Percentiles rank a stretch among this genome's conserved stretches.
phyloP scores from a whole-genome alignment of 148 eudicot genomes.

The Rhododendron ferrugineum region DNA sequence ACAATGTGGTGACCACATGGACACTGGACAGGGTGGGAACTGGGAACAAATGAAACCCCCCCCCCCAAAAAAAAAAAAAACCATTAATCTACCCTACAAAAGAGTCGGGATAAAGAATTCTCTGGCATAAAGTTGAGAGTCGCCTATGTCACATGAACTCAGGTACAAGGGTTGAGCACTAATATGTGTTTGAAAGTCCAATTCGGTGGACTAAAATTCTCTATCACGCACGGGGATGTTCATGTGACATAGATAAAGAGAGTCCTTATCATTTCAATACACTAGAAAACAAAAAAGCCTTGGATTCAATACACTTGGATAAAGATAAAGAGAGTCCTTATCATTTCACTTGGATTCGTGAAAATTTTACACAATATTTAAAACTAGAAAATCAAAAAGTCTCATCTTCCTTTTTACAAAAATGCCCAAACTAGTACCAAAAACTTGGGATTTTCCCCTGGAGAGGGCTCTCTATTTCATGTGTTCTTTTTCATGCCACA shows the following conservation, averaged over 20 bases:
- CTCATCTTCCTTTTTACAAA: conserved; percentile 78
- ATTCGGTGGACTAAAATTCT: no score
- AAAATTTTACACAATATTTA: conserved; percentile 17
- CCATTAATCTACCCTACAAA: neutral
- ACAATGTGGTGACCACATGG: conserved; percentile 24
- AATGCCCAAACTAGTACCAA: conserved; percentile 32
- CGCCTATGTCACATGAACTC: neutral
- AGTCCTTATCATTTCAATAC: no score
- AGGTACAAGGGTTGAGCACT: neutral
- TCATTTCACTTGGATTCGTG: conserved; percentile 16
- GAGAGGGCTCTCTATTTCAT: conserved; percentile 61
- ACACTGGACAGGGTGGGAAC: conserved; percentile 32
- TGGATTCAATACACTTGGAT: neutral
- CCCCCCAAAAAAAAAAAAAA: neutral
- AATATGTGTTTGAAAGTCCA: neutral
- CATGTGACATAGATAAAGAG: no score
- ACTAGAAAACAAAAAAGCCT: no score
- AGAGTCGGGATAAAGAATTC: neutral
- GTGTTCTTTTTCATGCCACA: conserved; percentile 9
- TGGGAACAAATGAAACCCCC: neutral
- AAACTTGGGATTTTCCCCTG: conserved; percentile 34
- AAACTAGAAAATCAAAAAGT: conserved; percentile 45
- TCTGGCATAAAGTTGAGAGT: neutral
- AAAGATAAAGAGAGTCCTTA: neutral
- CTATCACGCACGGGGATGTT: no score